phyloP scores from a whole-genome alignment of 106 monocot species.

The Acorus gramineus region DNA sequence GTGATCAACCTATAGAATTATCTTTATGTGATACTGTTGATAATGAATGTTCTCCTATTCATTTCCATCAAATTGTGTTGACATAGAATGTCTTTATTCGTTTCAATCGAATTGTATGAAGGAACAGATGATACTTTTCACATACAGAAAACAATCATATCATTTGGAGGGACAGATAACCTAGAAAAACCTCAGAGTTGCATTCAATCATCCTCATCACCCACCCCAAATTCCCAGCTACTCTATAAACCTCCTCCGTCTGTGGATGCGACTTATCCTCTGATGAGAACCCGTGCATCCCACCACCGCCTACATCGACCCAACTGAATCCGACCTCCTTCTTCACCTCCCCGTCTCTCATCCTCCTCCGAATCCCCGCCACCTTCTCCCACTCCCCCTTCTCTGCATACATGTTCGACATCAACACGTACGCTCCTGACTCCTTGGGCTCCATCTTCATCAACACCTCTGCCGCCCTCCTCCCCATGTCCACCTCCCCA shows the following conservation, averaged over 20 bases:
- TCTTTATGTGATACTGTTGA: too few relatives aligned
- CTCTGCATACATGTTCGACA: slow-evolving; percentile 82
- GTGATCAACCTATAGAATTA: too few relatives aligned
- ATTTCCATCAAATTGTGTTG: too few relatives aligned
- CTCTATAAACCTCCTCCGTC: slow-evolving; percentile 41
- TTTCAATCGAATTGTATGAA: too few relatives aligned
- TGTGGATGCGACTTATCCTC: slow-evolving; percentile 61
- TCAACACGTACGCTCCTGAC: slow-evolving; percentile 63
- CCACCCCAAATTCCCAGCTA: slow-evolving; percentile 35
- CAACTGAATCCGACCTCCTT: slow-evolving; percentile 91
- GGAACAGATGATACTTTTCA: too few relatives aligned
- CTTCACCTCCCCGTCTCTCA: slow-evolving; percentile 69
- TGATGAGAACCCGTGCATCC: slow-evolving; percentile 71
- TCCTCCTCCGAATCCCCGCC: slow-evolving; percentile 55
- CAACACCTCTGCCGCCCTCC: slow-evolving; percentile 45
- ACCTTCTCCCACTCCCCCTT: slow-evolving; percentile 77
- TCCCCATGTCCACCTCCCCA: slow-evolving; percentile 52
- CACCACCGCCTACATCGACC: slow-evolving; percentile 50
- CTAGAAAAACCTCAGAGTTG: too few relatives aligned
- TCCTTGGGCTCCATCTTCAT: slow-evolving; percentile 54
- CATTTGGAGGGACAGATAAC: too few relatives aligned
- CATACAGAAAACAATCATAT: too few relatives aligned
- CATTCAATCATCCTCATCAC: slow-evolving; percentile 27
- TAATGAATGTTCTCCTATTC: too few relatives aligned
- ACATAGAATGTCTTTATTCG: too few relatives aligned